Evolutionary conservation across 2,329 filamentous ascomycete genomes (phyloP).

Genomic region (Lojkania enalia): DNA sequence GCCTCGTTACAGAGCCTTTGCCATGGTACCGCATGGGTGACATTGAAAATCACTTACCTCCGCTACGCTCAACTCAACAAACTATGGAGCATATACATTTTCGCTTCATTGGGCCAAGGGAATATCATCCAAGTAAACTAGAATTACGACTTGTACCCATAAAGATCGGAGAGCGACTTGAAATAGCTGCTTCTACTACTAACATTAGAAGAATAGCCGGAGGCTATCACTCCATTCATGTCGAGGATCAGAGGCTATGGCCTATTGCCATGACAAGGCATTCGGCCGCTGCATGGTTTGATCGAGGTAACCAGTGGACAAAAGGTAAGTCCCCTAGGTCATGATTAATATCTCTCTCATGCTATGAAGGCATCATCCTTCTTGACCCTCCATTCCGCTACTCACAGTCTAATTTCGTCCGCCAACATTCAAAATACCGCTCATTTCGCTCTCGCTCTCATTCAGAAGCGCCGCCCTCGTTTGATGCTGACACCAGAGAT

Average conservation of each 20-base stretch:
- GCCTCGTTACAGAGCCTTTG: neutral
- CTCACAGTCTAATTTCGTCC: neutral
- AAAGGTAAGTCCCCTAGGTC: neutral
- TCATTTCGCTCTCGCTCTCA: conserved; percentile 2
- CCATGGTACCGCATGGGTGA: conserved; percentile 3
- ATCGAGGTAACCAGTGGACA: neutral
- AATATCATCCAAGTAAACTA: conserved; percentile 1
- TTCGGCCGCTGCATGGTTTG: conserved; percentile 8
- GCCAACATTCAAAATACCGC: conserved; percentile 7
- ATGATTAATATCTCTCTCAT: neutral
- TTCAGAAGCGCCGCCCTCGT: neutral
- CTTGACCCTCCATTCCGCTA: conserved; percentile 7
- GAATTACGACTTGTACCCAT: neutral
- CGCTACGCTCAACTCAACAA: conserved; percentile 1
- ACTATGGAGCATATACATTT: conserved; percentile 1
- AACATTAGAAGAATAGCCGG: conserved; percentile 2
- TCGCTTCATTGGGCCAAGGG: conserved; percentile 10
- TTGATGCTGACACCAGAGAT: neutral
- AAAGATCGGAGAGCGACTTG: conserved; percentile 2
- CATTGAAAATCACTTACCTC: conserved; percentile 7
- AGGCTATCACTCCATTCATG: conserved; percentile 3
- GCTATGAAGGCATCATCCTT: conserved; percentile 6
- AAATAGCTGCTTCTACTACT: neutral
- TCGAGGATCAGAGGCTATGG: neutral
- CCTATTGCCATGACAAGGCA: conserved; percentile 7